Conservation (phyloP, 1,284 basidiomycete species). For the Boletus hoseneyae region DNA sequence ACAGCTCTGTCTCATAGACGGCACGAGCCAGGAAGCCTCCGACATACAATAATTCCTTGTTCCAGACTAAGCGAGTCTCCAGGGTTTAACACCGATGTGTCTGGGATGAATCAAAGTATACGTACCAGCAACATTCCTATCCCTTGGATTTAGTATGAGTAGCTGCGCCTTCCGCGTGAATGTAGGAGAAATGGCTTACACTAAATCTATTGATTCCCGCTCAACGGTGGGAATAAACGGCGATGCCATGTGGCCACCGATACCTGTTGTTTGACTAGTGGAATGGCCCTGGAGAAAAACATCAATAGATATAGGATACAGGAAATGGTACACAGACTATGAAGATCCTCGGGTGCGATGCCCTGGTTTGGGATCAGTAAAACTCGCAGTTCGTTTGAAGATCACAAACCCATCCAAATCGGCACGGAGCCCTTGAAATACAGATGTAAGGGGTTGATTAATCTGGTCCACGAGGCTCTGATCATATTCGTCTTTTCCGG, state of each 20-base stretch:
- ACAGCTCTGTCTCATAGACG: constrained; percentile 84
- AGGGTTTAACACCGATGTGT: background rate
- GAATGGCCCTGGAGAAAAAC: constrained; percentile 55
- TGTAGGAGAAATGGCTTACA: constrained; percentile 43
- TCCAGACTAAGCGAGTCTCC: constrained; percentile 55
- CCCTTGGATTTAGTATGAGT: constrained; percentile 38
- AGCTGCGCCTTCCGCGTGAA: background rate
- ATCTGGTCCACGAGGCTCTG: constrained; percentile 61
- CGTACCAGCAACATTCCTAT: constrained; percentile 67
- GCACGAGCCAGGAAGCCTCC: constrained; percentile 79
- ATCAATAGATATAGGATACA: background rate
- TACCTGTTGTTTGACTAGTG: constrained; percentile 88
- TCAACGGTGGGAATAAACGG: constrained; percentile 96
- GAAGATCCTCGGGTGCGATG: constrained; percentile 57
- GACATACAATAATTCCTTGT: constrained; percentile 77
- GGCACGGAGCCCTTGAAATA: constrained; percentile 80
- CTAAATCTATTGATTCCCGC: constrained; percentile 87
- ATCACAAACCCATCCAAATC: constrained; percentile 68
- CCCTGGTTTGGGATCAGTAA: background rate
- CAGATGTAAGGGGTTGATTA: constrained; percentile 55
- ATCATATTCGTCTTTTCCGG: constrained; percentile 76
- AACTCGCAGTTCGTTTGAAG: constrained; percentile 1
- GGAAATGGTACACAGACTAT: constrained; percentile 49
- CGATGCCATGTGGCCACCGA: constrained; percentile 87
- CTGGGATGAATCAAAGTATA: background rate